phyloP scores from a whole-genome alignment of 2,329 filamentous ascomycete species.

The Xylariaceae sp. region DNA sequence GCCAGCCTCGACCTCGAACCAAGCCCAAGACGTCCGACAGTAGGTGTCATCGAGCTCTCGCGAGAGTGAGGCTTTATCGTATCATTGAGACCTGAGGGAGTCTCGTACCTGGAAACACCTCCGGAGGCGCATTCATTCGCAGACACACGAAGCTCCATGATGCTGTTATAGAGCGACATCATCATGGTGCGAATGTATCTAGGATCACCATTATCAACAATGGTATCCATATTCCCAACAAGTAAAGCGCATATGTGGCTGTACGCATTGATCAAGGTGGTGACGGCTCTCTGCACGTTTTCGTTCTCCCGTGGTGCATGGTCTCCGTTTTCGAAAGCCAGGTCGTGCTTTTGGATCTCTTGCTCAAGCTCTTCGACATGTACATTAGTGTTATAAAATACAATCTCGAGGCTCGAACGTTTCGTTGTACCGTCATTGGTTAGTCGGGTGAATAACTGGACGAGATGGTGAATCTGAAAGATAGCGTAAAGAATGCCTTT shows the following conservation, averaged over 20 bases:
- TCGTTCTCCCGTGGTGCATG: conserved; percentile 54
- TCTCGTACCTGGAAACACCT: conserved; percentile 18
- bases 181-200: conserved; percentile 63
- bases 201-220: conserved; percentile 62
- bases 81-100: conserved; percentile 36
- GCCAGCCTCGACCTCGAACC: conserved; percentile 37
- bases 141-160: conserved; percentile 62
- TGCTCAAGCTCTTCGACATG: conserved; percentile 64
- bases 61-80: conserved; percentile 49
- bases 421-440: conserved; percentile 58
- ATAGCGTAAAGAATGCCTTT: conserved; percentile 65
- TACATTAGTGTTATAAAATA: conserved; percentile 64
- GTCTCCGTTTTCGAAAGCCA: conserved; percentile 46
- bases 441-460: conserved; percentile 61
- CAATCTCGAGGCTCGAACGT: conserved; percentile 61
- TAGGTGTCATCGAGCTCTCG: conserved; percentile 52
- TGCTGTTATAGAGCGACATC: conserved; percentile 62
- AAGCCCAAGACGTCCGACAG: conserved; percentile 42
- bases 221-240: conserved; percentile 58
- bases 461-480: conserved; percentile 65
- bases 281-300: conserved; percentile 59
- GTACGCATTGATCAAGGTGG: conserved; percentile 61
- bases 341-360: conserved; percentile 60
- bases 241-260: conserved; percentile 61
- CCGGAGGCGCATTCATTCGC: conserved; percentile 27